Percentiles rank a stretch among this genome's conserved stretches.
Conservation (phyloP, 495 filamentous ascomycete species). For the Penicillium fimorum region DNA sequence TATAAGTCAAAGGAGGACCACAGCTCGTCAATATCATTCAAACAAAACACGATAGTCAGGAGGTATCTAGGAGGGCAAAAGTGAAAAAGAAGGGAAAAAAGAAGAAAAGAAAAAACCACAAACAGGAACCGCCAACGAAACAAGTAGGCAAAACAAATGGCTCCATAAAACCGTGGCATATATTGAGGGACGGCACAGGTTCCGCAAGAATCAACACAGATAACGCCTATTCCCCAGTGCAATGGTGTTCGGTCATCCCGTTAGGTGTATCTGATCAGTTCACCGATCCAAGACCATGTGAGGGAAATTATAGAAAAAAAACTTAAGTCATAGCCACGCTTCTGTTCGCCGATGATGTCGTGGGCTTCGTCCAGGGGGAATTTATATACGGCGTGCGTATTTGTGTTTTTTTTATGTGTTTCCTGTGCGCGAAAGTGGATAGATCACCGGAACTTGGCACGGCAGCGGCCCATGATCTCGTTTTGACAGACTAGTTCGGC, state of each 20-base stretch:
- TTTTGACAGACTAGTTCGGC: conserved; percentile 98
- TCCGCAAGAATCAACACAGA: conserved; percentile 18
- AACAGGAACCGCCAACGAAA: conserved; percentile 12
- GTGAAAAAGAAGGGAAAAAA: conserved; percentile 4
- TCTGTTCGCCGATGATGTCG: conserved; percentile 1
- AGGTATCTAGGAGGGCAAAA: conserved; percentile 31
- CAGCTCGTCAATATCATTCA: conserved; percentile 29
- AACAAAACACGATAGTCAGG: conserved; percentile 16
- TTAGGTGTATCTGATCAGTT: neutral
- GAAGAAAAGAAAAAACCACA: conserved; percentile 10
- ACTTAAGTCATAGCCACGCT: neutral
- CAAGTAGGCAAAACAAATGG: conserved; percentile 12
- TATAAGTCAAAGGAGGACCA: conserved; percentile 6
- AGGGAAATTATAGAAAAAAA: conserved; percentile 2
- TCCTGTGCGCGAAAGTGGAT: neutral
- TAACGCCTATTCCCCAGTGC: conserved; percentile 28
- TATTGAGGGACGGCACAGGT: conserved; percentile 14
- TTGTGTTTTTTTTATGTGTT: conserved; percentile 9
- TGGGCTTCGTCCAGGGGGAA: neutral
- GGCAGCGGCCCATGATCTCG: conserved; percentile 97
- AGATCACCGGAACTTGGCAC: conserved; percentile 70
- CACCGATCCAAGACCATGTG: neutral
- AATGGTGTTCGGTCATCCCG: conserved; percentile 15
- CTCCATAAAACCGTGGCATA: conserved; percentile 9
- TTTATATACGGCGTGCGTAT: conserved; percentile 11